phyloP scores from a whole-genome alignment of 2,329 filamentous ascomycete genomes.

The Aspergillus costaricaensis region DNA sequence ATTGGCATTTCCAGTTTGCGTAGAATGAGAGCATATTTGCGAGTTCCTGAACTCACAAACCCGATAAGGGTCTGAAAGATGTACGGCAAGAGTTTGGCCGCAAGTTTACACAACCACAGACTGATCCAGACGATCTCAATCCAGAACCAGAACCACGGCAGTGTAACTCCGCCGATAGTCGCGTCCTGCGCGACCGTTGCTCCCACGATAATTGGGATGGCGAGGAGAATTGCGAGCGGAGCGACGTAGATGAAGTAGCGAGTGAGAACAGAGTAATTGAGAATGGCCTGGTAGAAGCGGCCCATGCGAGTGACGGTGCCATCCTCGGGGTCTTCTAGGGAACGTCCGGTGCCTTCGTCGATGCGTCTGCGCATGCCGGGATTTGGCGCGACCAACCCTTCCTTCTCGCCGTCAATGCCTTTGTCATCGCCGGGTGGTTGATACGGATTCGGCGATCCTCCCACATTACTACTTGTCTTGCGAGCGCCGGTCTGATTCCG shows the following conservation, averaged over 20 bases:
- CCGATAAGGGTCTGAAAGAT: conserved; percentile 64
- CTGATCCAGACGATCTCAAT: conserved; percentile 65
- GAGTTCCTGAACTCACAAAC: conserved; percentile 64
- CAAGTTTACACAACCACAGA: conserved; percentile 63
- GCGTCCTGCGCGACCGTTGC: conserved; percentile 52
- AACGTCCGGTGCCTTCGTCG: conserved; percentile 34
- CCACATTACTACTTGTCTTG: conserved; percentile 37
- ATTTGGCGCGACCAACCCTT: conserved; percentile 19
- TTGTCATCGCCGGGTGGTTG: conserved; percentile 25
- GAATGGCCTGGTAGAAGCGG: conserved; percentile 60
- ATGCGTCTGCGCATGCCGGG: conserved; percentile 38
- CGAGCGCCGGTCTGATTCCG: conserved; percentile 50
- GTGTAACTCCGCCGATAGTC: conserved; percentile 57
- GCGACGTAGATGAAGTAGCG: conserved; percentile 65
- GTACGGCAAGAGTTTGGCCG: conserved; percentile 60
- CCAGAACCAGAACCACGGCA: conserved; percentile 66
- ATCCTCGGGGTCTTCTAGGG: conserved; percentile 49
- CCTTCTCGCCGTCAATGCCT: conserved; percentile 37
- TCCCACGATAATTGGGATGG: conserved; percentile 65
- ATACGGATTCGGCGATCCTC: conserved; percentile 36
- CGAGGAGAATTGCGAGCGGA: conserved; percentile 59
- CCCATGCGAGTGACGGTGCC: conserved; percentile 62
- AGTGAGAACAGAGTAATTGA: conserved; percentile 64
- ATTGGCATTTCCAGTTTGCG: conserved; percentile 61
- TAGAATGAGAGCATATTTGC: conserved; percentile 64